A percentile compares a stretch with the other conserved stretches of the same genome.
These are phyloP conservation scores for Penicillium digitatum DNA, from an alignment of 2,329 filamentous ascomycete genomes.

Conservation along the genomic window DNA sequence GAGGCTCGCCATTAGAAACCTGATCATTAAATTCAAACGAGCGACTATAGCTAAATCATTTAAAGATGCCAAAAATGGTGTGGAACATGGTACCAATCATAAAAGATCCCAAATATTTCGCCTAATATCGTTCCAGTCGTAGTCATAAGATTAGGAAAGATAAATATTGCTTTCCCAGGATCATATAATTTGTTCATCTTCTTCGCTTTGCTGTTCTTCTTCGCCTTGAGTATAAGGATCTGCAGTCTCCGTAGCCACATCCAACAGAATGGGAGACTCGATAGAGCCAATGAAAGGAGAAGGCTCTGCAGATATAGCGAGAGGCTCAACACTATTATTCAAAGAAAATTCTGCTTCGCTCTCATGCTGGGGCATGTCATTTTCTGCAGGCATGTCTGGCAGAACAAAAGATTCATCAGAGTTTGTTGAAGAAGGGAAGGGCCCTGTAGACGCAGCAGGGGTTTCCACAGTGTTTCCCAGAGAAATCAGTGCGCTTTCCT, in stretches of 20 bases:
- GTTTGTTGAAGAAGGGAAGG: neutral
- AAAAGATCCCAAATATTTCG: constrained; percentile 8
- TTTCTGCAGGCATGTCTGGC: neutral
- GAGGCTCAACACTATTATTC: neutral
- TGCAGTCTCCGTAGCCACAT: neutral
- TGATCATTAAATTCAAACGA: neutral
- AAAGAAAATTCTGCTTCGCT: neutral
- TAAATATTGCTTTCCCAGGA: neutral
- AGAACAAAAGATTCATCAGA: neutral
- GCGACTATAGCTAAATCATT: constrained; percentile 2
- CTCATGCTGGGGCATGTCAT: neutral
- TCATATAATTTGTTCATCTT: neutral
- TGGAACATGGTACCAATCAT: constrained; percentile 2
- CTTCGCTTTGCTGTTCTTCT: neutral
- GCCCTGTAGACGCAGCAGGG: neutral
- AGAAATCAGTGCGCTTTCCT: neutral
- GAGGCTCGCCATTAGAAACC: neutral
- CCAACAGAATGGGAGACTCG: neutral
- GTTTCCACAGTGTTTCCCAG: neutral
- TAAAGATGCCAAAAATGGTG: neutral
- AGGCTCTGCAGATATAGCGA: neutral
- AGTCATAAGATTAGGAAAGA: neutral
- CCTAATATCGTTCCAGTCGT: constrained; percentile 21
- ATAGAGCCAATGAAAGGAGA: neutral
- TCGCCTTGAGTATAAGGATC: neutral